Evolutionary conservation across 192 early-diverging fungal genomes (phyloP).

Genomic region (Lobosporangium transversale): DNA sequence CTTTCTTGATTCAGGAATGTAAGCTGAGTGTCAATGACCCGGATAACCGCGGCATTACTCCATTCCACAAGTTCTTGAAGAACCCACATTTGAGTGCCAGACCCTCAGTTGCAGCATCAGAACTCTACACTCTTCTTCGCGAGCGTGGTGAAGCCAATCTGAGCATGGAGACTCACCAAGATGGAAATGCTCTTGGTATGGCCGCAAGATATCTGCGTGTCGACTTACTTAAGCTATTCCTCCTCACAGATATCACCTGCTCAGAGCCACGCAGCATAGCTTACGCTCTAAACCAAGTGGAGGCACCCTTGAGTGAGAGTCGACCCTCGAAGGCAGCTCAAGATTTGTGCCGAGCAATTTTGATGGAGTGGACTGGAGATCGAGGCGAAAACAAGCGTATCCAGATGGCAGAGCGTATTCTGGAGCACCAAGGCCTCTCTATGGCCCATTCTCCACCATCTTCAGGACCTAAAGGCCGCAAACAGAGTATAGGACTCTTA

Average conservation of each 20-base stretch:
- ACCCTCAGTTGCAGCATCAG: constrained; percentile 35
- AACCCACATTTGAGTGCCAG: constrained; percentile 33
- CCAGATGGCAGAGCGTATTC: constrained; percentile 42
- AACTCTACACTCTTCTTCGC: constrained; percentile 31
- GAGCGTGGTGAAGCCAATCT: constrained; percentile 40
- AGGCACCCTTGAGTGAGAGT: constrained; percentile 27
- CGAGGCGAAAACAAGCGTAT: constrained; percentile 38
- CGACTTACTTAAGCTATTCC: constrained; percentile 35
- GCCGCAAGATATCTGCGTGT: constrained; percentile 44
- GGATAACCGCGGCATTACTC: constrained; percentile 43
- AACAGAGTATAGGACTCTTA: constrained; percentile 39
- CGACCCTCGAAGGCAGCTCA: constrained; percentile 31
- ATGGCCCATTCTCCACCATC: background rate
- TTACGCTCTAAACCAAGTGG: constrained; percentile 29
- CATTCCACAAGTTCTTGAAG: constrained; percentile 52
- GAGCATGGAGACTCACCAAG: constrained; percentile 27
- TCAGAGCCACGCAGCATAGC: constrained; percentile 39
- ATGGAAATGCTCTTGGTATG: constrained; percentile 40
- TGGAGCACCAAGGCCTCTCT: constrained; percentile 27
- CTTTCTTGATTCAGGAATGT: constrained; percentile 40
- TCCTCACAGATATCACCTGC: constrained; percentile 31
- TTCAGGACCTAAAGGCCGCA: constrained; percentile 24
- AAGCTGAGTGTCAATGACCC: constrained; percentile 33
- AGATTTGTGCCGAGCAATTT: constrained; percentile 28
- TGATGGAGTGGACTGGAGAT: constrained; percentile 46